Evolutionary conservation across 2,329 filamentous ascomycete species (phyloP), one percentile per base, ranked within the genome.

Genomic region (Arthrobotrys entomopaga): DNA sequence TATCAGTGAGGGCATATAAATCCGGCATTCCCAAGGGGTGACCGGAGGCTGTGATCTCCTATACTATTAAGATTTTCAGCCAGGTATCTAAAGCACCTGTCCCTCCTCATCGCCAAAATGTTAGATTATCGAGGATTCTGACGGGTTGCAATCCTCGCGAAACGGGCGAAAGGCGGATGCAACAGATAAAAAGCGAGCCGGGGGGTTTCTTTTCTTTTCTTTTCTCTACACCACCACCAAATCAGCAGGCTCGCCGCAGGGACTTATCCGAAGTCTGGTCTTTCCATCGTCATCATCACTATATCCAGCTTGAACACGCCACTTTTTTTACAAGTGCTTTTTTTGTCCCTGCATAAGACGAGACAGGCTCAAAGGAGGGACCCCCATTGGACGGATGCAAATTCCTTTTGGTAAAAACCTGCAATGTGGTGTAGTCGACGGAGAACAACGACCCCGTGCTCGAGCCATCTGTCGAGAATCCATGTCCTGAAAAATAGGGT

Each of bases 81-180:
- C 67, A 50, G 58, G 52, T 7, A 22, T 43, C 16, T 20, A 19
- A 48, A 48, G 6, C 8, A 6, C 13, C 16, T 40, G n/a, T 56
- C 11, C 16, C 38, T 49, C 5, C 11, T 34, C 56, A 73, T 73
- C 69, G 69, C 34, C 69, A 63, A 73, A 66, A 50, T 73, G 42
- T 57, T 13, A 6, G 69, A 22, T n/a, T 46, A 73, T 73, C 69
- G 61, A 38, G 40, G 52, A 50, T 73, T 73, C 63, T 26, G 20
- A 38, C 26, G 16, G 22, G n/a, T 8, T 13, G 13, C n/a, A 50
- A 61, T 49, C 58, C 65, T 57, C 22, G 46, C 29, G n/a, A 59
- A 49, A 59, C 43, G 42, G 63, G 63, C 52, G 40, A 26, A 66
- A 22, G 26, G 53, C 40, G 29, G 22, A 53, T 54, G 60, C 29